A percentile compares a stretch with the other conserved stretches of the same genome.
Evolutionary conservation across 495 filamentous ascomycete genomes (phyloP).

Genomic region (Lasiosphaeria miniovina): DNA sequence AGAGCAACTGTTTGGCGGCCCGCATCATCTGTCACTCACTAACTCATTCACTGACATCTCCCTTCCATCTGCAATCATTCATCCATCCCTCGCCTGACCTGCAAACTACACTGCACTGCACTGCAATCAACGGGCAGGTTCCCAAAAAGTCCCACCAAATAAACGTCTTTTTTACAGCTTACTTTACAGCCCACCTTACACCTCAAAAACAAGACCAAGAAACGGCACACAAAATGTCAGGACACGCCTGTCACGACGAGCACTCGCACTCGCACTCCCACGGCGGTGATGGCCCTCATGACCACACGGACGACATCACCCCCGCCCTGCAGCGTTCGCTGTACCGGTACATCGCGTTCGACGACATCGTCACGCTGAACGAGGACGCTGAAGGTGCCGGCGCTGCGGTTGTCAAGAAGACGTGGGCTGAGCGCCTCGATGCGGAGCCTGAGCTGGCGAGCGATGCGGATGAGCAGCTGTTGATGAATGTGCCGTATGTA

Average conservation of each 20-base stretch:
- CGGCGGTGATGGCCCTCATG: slow-evolving; percentile 27
- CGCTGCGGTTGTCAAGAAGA: slow-evolving; percentile 76
- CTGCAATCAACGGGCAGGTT: no score
- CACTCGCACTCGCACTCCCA: slow-evolving; percentile 35
- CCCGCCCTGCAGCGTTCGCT: slow-evolving; percentile 84
- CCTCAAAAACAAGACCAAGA: neutral
- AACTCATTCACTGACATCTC: no score
- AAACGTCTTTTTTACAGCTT: neutral
- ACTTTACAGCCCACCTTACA: neutral
- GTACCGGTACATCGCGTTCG: slow-evolving; percentile 88
- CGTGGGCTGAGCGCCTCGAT: slow-evolving; percentile 76
- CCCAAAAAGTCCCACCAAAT: neutral
- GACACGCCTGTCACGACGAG: slow-evolving; percentile 42
- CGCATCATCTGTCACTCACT: no score
- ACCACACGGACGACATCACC: slow-evolving; percentile 82
- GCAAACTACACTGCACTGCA: no score
- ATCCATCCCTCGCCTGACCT: no score
- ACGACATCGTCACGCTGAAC: slow-evolving; percentile 80
- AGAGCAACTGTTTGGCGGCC: no score
- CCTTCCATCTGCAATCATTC: no score
- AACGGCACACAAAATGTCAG: slow-evolving; percentile 36
- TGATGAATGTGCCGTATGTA: slow-evolving; percentile 86
- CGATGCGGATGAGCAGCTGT: slow-evolving; percentile 86
- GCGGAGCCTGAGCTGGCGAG: slow-evolving; percentile 72
- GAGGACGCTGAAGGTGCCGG: slow-evolving; percentile 68